Conservation (phyloP, 2,329 filamentous ascomycete species). For the Gliomastix tumulicola region DNA sequence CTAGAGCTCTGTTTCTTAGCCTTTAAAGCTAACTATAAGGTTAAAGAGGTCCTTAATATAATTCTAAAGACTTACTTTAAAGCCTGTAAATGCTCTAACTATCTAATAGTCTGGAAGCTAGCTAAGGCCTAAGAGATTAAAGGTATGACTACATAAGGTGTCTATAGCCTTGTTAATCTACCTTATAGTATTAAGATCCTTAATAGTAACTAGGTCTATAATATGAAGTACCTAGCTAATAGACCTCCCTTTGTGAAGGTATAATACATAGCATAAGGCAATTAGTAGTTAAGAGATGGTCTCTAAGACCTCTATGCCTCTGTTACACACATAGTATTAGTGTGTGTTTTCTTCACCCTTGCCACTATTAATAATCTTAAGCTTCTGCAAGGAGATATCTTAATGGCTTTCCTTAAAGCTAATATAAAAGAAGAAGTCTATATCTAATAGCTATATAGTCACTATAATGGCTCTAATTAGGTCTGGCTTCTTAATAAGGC, state of each 20-base stretch:
- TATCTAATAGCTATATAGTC: not conserved
- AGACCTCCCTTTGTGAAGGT: not conserved
- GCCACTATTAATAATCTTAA: not conserved
- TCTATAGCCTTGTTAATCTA: not conserved
- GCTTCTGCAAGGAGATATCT: not conserved
- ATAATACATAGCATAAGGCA: not conserved
- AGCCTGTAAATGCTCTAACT: not conserved
- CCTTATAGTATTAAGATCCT: no score
- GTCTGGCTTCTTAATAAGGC: not conserved
- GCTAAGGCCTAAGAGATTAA: not conserved
- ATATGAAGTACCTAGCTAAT: no score
- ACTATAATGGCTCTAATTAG: not conserved
- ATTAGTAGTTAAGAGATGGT: not conserved
- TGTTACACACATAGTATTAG: not conserved
- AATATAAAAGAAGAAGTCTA: not conserved
- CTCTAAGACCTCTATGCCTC: not conserved
- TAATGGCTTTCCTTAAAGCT: not conserved
- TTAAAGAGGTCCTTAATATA: not conserved
- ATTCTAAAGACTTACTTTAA: not conserved
- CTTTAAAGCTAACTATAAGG: not conserved
- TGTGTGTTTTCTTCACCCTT: not conserved
- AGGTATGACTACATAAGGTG: not conserved
- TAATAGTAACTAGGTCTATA: not conserved
- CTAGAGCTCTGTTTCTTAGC: not conserved
- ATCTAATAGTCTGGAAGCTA: not conserved